Base-by-base conservation (phyloP, 2,329 filamentous ascomycete genomes). In the Magnaporthiopsis poae region DNA sequence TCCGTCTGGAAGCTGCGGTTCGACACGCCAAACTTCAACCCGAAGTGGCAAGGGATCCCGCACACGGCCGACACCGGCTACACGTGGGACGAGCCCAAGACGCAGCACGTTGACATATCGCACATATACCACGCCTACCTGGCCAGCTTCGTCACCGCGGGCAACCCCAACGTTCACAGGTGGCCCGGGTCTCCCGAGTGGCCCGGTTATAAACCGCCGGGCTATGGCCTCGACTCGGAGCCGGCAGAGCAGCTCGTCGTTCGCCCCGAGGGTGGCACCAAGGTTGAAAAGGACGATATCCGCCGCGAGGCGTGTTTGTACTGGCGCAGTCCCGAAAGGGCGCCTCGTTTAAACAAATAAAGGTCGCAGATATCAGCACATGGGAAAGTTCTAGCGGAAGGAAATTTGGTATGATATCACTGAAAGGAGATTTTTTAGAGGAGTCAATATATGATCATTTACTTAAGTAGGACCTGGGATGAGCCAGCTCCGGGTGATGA, bases 91-190 rank as follows among this genome's bases (percentile, higher is more conserved):
- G 63, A 64, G 39, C 63, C 63, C 15, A 64, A 46, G 63, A 33
- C 33, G n/a, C 46, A 64, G 29, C 59, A 59, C 63, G 46, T 56
- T 2, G 63, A 46, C 29, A 29, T 64, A 18, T 46, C 46, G 29
- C 31, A 46, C 18, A 33, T 56, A 5, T 56, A 64, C 46, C 88
- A 91, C 72, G 82, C 80, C 0, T 93, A 92, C 75, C 92, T 89
- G 89, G 85, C 86, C 1, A 90, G 86, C 69, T 93, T 93, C 73
- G 86, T 93, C 68, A 77, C 85, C 33, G 80, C 80, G 0, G 81
- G 86, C 56, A 80, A 93, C 74, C 90, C 90, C 0, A 93, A 92
- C 21, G 68, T 62, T 5, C 75, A 80, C 66, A 79, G 84, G 11
- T 69, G 75, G 60, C 56, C 69, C 0, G 81, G 79, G 0, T 78